Percentiles rank a stretch among this genome's conserved stretches.
Evolutionary conservation across 345 rosid genomes (phyloP).

Genomic region (Microcos paniculata): DNA sequence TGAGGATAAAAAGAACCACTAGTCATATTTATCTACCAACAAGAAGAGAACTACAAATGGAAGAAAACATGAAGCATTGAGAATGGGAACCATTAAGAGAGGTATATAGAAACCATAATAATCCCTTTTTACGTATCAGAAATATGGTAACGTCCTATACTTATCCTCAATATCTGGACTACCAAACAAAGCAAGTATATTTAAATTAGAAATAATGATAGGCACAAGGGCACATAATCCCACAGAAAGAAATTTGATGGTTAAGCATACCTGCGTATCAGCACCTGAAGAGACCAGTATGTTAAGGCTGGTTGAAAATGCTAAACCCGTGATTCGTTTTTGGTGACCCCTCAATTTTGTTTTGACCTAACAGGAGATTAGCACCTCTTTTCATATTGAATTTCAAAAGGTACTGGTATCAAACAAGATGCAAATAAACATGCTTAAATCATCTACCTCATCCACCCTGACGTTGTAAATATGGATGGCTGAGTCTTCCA

Average conservation of each 20-base stretch:
- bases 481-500: constrained; percentile 54
- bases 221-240: background rate
- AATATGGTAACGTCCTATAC: background rate
- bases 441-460: constrained; percentile 38
- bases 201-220: background rate
- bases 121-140: background rate
- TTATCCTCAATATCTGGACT: background rate
- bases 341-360: constrained; percentile 74
- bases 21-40: background rate
- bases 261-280: constrained; percentile 72
- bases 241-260: background rate
- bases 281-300: constrained; percentile 80
- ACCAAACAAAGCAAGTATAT: background rate
- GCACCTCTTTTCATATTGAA: background rate
- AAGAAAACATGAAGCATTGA: background rate
- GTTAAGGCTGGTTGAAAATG: constrained; percentile 62
- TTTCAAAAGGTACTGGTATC: background rate
- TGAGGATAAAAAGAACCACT: background rate
- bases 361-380: constrained; percentile 50
- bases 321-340: constrained; percentile 72
- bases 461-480: constrained; percentile 59
- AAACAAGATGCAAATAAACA: background rate
- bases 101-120: background rate
- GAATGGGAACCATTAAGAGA: background rate
- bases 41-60: background rate